Conservation (phyloP, 1,284 basidiomycete species). For the Fomitopsis betulina region DNA sequence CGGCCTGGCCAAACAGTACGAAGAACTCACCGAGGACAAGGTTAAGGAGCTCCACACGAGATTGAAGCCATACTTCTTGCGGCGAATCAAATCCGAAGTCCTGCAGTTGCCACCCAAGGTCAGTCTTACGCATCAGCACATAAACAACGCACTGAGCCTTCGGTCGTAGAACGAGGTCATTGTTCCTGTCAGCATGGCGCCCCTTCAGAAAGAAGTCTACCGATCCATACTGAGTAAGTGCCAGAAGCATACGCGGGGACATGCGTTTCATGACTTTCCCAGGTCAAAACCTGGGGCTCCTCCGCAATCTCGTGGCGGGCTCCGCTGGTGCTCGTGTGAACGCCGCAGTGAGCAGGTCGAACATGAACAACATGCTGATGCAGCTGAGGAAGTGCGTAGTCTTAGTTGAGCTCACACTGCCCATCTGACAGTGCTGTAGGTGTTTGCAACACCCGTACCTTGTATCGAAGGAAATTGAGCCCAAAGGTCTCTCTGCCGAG, state of each 20-base stretch:
- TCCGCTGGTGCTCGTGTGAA: slow-evolving; percentile 31
- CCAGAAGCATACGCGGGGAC: too few relatives aligned
- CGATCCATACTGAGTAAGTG: slow-evolving; percentile 71
- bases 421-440: slow-evolving; percentile 33
- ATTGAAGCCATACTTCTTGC: slow-evolving; percentile 88
- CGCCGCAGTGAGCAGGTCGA: slow-evolving; percentile 35
- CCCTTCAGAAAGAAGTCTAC: slow-evolving; percentile 88
- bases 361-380: slow-evolving; percentile 82
- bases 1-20: slow-evolving; percentile 65
- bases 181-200: slow-evolving; percentile 87
- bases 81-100: slow-evolving; percentile 91
- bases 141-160: slow-evolving; percentile 3
- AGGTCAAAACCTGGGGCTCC: slow-evolving; percentile 68
- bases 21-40: slow-evolving; percentile 73
- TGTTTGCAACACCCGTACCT: slow-evolving; percentile 92
- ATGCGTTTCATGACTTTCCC: slow-evolving; percentile 2
- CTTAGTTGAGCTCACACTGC: background rate
- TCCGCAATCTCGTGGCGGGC: slow-evolving; percentile 50
- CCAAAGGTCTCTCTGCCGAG: slow-evolving; percentile 50
- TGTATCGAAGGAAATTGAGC: slow-evolving; percentile 79
- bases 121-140: slow-evolving; percentile 9
- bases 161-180: slow-evolving; percentile 79
- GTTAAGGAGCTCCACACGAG: slow-evolving; percentile 74
- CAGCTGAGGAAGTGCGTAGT: slow-evolving; percentile 70
- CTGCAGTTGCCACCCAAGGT: slow-evolving; percentile 91